Evolutionary conservation across 2,329 filamentous ascomycete genomes (phyloP), one percentile per base, ranked within the genome.

Genomic region (Pseudogymnoascus sp.): DNA sequence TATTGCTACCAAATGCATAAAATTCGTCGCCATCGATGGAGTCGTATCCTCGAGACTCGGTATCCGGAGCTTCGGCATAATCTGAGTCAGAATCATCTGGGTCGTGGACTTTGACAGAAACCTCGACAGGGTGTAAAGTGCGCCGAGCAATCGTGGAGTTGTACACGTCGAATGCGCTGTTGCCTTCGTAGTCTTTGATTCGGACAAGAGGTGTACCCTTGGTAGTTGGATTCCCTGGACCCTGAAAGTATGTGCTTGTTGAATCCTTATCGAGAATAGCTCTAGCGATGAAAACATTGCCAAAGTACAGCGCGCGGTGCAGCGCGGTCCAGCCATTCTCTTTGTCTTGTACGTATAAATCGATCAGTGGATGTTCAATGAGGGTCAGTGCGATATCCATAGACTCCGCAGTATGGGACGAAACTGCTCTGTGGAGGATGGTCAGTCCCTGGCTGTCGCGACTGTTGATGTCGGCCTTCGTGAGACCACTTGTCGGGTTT

Each of bases 311-410:
- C 6, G 93, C 91, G 70, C 95, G 85, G 73, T 99, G 95, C 41
- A 99, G 81, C 39, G 93, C 88, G 66, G 96, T 99, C 95, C 95
- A 99, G 51, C 93, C 93, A 75, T 90, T 98, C 76, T 99, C 95
- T 6, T 81, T 80, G 75, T 99, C 95, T 74, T 96, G 93, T 2
- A 83, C 80, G 71, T 96, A 95, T 7, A 98, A 79, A 76, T 99
- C 95, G 69, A 92, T 84, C 62, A 88, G 82, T 1, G 92, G 91
- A 72, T 96, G 88, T 21, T 92, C 87, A 57, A 98, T 81, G 37
- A 99, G 81, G 10, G 90, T 87, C 67, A 86, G 81, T 19, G 93
- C 91, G 72, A 96, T 97, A 2, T 80, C 83, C 39, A 87, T 76
- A 7, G 92, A 90, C 66, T 83, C 87, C 6, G 86, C 78, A 31